These are phyloP conservation scores for Rosellinia necatrix DNA, from an alignment of 2,329 filamentous ascomycete species.

Conservation along the genomic window DNA sequence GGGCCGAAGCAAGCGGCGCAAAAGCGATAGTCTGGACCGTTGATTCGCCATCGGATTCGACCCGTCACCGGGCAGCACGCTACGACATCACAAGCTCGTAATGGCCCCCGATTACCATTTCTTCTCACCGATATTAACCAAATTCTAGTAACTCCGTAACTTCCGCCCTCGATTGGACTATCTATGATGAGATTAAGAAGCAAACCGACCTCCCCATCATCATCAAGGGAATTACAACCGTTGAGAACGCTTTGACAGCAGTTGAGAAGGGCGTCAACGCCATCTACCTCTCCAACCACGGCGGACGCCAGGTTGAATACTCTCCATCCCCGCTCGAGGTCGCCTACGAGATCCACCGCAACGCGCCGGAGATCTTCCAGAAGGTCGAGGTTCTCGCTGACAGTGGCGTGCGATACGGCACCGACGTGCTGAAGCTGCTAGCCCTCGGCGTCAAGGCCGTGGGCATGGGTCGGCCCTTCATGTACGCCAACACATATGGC, in stretches of 20 bases:
- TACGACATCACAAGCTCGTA: too few relatives aligned
- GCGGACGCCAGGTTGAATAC: conserved; percentile 42
- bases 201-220: conserved; percentile 24
- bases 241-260: conserved; percentile 39
- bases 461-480: conserved; percentile 49
- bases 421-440: conserved; percentile 42
- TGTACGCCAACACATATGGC: conserved; percentile 55
- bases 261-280: conserved; percentile 35
- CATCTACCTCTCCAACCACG: conserved; percentile 45
- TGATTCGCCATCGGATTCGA: too few relatives aligned
- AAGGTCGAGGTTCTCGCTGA: conserved; percentile 41
- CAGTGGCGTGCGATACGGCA: conserved; percentile 42
- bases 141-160: conserved; percentile 10
- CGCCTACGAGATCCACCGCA: conserved; percentile 36
- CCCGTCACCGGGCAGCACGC: too few relatives aligned
- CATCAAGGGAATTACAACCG: conserved; percentile 41
- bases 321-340: conserved; percentile 40
- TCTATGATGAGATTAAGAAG: conserved; percentile 37
- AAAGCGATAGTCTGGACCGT: too few relatives aligned
- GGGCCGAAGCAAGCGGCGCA: too few relatives aligned
- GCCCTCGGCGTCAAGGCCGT: conserved; percentile 42
- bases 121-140: too few relatives aligned
- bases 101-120: too few relatives aligned
- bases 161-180: conserved; percentile 1
- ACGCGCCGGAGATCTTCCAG: conserved; percentile 39